phyloP scores from a whole-genome alignment of 257 asterid species.

The Rehmannia glutinosa region DNA sequence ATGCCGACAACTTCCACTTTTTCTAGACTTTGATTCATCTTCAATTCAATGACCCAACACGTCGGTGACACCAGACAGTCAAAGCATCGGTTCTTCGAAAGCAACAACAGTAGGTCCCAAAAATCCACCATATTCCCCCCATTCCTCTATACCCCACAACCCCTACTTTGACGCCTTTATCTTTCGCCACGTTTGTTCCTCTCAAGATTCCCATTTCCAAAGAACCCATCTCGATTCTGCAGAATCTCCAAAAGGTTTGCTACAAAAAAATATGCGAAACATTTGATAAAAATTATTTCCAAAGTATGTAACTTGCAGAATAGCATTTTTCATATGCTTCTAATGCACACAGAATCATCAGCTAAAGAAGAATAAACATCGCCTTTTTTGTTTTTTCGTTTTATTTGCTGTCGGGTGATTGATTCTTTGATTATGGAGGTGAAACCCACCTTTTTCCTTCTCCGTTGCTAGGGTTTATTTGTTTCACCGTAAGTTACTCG shows the following conservation, averaged over 20 bases:
- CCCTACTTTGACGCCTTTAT: slow-evolving; percentile 20
- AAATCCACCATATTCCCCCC: not conserved
- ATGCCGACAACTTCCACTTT: too few species aligned
- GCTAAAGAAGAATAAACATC: slow-evolving; percentile 4
- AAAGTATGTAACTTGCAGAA: slow-evolving; percentile 3
- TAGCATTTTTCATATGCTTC: not conserved
- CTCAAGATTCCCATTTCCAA: slow-evolving; percentile 12
- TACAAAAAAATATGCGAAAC: not conserved
- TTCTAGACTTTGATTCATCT: not conserved
- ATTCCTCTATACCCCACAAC: slow-evolving; percentile 6
- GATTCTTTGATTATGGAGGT: slow-evolving; percentile 6
- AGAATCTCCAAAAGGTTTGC: slow-evolving; percentile 19
- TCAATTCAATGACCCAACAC: too few species aligned
- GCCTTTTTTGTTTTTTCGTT: not conserved
- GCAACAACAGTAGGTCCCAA: slow-evolving; percentile 4
- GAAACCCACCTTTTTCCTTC: not conserved
- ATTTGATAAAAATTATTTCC: not conserved
- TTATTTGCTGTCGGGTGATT: not conserved
- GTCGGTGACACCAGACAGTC: slow-evolving; percentile 5
- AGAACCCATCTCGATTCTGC: slow-evolving; percentile 12
- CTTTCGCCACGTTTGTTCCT: slow-evolving; percentile 23
- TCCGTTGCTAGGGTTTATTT: slow-evolving; percentile 19
- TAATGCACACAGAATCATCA: not conserved
- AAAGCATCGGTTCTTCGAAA: not conserved
- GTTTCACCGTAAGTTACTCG: slow-evolving; percentile 16